phyloP scores from a whole-genome alignment of 805 yeast genomes.

The Pichia scutulata region DNA sequence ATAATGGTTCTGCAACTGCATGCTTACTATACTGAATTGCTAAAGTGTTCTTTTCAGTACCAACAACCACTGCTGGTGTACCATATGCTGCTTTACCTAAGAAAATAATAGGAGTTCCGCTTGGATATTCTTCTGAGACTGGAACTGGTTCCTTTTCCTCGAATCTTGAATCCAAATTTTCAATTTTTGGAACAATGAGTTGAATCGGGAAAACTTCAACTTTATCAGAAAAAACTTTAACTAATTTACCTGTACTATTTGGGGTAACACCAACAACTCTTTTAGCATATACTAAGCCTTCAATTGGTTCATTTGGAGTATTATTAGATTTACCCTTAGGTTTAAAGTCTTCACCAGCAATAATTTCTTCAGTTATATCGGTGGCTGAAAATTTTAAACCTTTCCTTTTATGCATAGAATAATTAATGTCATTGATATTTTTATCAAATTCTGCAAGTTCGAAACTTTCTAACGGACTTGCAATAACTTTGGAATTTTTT shows the following conservation, averaged over 20 bases:
- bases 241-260: conserved; percentile 62
- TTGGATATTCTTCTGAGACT: conserved; percentile 75
- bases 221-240: conserved; percentile 55
- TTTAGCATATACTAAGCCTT: conserved; percentile 60
- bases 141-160: conserved; percentile 68
- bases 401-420: conserved; percentile 39
- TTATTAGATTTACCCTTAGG: not conserved
- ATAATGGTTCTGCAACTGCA: conserved; percentile 48
- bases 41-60: conserved; percentile 38
- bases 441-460: conserved; percentile 41
- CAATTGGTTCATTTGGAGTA: conserved; percentile 26
- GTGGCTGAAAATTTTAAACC: conserved; percentile 36
- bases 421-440: conserved; percentile 32
- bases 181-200: conserved; percentile 66
- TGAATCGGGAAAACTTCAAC: conserved; percentile 67
- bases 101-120: conserved; percentile 62
- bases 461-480: conserved; percentile 37
- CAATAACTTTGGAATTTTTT: conserved; percentile 25
- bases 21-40: conserved; percentile 47
- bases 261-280: conserved; percentile 74
- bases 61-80: conserved; percentile 59
- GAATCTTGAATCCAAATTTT: conserved; percentile 67
- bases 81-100: conserved; percentile 88
- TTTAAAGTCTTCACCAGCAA: conserved; percentile 6
- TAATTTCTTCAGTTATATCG: conserved; percentile 7